Conservation (phyloP, 2,329 filamentous ascomycete species). For the Diaporthe citriasiana region DNA sequence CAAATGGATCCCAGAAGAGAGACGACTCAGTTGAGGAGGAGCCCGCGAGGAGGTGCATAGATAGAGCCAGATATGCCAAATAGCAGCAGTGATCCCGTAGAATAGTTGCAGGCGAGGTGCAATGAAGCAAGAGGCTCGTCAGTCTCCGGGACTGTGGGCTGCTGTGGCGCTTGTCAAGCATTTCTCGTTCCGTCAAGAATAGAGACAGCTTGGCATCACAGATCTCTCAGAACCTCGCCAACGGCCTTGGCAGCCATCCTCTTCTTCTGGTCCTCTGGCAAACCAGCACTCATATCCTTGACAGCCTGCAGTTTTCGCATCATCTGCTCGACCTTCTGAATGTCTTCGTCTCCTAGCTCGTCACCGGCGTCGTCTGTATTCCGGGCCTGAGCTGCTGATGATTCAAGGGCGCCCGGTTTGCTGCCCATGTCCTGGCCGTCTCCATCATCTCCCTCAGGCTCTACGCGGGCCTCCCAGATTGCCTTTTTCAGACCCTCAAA, state of each 20-base stretch:
- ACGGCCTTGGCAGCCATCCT: constrained; percentile 73
- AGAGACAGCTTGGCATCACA: constrained; percentile 51
- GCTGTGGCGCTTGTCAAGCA: not conserved
- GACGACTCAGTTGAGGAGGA: not conserved
- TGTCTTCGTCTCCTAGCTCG: constrained; percentile 62
- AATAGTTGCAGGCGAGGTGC: not conserved
- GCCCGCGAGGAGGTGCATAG: not conserved
- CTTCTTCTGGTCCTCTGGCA: constrained; percentile 73
- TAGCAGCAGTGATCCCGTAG: not conserved
- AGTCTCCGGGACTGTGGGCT: not conserved
- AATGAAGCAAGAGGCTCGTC: not conserved
- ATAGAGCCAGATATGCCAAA: not conserved
- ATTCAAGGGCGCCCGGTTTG: not conserved
- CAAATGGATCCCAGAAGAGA: not conserved
- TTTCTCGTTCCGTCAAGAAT: not conserved
- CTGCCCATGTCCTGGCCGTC: constrained; percentile 21
- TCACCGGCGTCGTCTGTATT: constrained; percentile 53
- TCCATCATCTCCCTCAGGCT: constrained; percentile 45
- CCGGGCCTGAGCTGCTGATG: constrained; percentile 39
- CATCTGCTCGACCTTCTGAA: constrained; percentile 73
- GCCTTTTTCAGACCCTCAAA: constrained; percentile 66
- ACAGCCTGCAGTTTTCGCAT: constrained; percentile 75
- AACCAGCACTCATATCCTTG: constrained; percentile 69
- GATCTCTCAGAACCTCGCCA: constrained; percentile 74
- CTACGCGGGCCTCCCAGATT: constrained; percentile 61